Base-by-base conservation (phyloP, 208 protist species). In the Leishmania martiniquensis region DNA sequence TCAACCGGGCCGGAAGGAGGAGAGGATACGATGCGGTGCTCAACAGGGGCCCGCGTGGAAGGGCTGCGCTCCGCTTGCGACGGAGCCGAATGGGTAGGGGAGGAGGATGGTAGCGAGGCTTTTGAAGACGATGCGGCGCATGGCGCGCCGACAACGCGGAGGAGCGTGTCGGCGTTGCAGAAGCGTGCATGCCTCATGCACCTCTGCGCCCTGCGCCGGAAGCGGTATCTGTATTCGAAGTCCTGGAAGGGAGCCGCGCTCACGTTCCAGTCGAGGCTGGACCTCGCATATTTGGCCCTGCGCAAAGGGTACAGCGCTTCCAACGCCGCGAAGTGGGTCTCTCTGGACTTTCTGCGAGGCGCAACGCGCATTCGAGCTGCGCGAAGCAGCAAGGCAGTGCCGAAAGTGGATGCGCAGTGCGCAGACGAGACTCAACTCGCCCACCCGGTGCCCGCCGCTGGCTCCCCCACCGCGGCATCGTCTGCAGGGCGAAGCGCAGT, bases 231-330 rank as follows among this genome's bases (percentile, higher is more conserved):
- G 22, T 60, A 4, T 9, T 9, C 4, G 32, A n/a, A 0, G 15
- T 6, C 57, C 44, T 59, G 68, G 67, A 37, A n/a, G 39, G 0
- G 0, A 17, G 29, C 49, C 29, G 39, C 1, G n/a, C 54, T 87
- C 25, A 65, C n/a, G 0, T 4, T 51, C 0, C 20, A 44, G 29
- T 81, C 65, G 0, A 80, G 79, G 9, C 54, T 87, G 3, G 72
- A 78, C 13, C 66, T 87, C 32, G 75, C 84, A n/a, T 25, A 10
- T 10, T 42, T 87, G 6, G 75, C 79, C 0, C 65, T 85, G n/a
- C 72, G 66, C 13, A 76, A 76, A 17, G 72, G 77, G 29, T 82
- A 85, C 57, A 32, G 12, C 7, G 39, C 45, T 12, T 42, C 67
- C 39, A 74, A 78, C 65, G 70, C 62, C 20, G 5, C 59, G 20